Base-by-base conservation (phyloP, 2,329 filamentous ascomycete species). In the Colletotrichum abscissum region DNA sequence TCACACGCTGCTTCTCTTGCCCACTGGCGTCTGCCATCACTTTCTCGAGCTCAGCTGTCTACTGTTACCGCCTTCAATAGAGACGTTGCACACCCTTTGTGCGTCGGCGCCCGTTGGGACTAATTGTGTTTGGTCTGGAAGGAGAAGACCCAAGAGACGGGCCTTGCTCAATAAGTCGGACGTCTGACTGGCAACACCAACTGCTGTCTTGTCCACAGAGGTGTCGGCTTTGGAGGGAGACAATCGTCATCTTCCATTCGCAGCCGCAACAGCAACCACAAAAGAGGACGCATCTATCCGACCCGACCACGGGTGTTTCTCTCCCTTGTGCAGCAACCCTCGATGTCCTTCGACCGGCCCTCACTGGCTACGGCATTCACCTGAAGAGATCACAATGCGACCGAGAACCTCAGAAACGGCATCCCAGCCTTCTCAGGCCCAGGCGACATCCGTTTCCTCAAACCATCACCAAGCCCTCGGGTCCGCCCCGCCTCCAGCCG, bases 391-490 rank as follows among this genome's bases (percentile, higher is more conserved):
- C 55, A 65, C 22, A 30, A 73, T 73, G 70, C 70, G 70, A 59
- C 67, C 67, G 33, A 59, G 70, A 62, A 65, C 67, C 22, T 73
- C 70, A 46, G 70, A 73, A 62, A 49, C 67, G 26, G 30, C 66
- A 24, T 56, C 55, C 62, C 70, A 70, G 70, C 70, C 70, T 52
- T 73, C 70, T 12, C 70, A 73, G 54, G 67, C 69, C 26, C 69
- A 72, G 69, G 65, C 67, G 33, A 59, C 70, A 28, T 35, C 60
- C 26, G 60, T 62, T 49, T 22, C 60, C 42, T 73, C 70, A 60
- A 70, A 52, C 59, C 67, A 74, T 68, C 56, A 68, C 67, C 67
- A 74, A 55, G 42, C 14, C 30, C 24, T 72, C 49, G 52, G 30
- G 22, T 58, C 62, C 22, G 72, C 54, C 38, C 63, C 74, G 54